These are phyloP conservation scores for Dendrobium nobile DNA, from an alignment of 106 monocot genomes.

Conservation along the genomic window DNA sequence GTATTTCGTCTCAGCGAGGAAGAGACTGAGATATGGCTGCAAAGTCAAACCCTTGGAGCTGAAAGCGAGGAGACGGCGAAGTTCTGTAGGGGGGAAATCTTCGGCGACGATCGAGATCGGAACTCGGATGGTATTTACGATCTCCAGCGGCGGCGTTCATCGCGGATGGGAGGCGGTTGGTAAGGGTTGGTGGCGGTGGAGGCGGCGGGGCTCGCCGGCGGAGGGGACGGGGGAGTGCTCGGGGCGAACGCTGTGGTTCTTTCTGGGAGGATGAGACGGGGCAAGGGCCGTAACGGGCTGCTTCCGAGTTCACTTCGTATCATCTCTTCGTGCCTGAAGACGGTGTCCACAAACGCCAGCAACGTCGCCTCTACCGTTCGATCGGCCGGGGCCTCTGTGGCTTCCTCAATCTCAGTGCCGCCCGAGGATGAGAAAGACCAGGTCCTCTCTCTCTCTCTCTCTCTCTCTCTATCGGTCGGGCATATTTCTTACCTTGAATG, in stretches of 20 bases:
- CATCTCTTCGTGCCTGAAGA: slow-evolving; percentile 93
- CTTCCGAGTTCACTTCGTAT: slow-evolving; percentile 88
- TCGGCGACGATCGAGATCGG: slow-evolving; percentile 1
- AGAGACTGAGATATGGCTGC: slow-evolving; percentile 4
- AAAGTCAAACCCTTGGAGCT: slow-evolving; percentile 11
- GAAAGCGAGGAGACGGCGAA: slow-evolving; percentile 8
- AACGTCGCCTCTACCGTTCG: slow-evolving; percentile 69
- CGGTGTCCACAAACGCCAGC: slow-evolving; percentile 83
- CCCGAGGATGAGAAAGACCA: slow-evolving; percentile 74
- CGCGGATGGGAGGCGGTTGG: slow-evolving; percentile 26
- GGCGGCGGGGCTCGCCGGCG: background rate
- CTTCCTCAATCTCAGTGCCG: slow-evolving; percentile 52
- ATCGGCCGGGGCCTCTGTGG: slow-evolving; percentile 82
- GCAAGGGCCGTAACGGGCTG: slow-evolving; percentile 45
- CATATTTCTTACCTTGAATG: background rate
- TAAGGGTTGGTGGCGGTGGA: slow-evolving; percentile 4
- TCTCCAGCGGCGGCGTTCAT: slow-evolving; percentile 18
- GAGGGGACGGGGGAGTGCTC: background rate
- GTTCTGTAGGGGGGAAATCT: background rate
- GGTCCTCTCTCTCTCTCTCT: slow-evolving; percentile 24
- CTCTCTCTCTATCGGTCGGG: background rate
- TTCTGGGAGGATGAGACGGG: slow-evolving; percentile 28
- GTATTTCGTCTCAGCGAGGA: background rate
- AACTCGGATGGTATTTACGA: slow-evolving; percentile 48
- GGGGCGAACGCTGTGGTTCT: background rate